These are phyloP conservation scores for Gracilariopsis chorda DNA, from an alignment of 23 red algal species.

Conservation along the genomic window DNA sequence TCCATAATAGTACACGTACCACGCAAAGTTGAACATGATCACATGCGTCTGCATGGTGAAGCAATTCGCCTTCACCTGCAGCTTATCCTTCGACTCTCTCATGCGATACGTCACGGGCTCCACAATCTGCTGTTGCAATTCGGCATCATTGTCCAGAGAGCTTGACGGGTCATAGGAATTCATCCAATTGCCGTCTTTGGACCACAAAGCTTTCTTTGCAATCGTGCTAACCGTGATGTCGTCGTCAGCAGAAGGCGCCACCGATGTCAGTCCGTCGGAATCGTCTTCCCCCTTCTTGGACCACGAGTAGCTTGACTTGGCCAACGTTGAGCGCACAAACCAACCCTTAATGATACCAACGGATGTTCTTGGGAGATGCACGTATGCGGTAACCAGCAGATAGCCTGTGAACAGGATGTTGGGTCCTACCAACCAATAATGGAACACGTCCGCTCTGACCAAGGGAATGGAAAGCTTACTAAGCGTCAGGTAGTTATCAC, in stretches of 20 bases:
- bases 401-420: slow-evolving; percentile 46
- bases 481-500: not conserved
- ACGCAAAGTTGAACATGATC: slow-evolving; percentile 85
- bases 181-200: not conserved
- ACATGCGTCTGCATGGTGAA: slow-evolving; percentile 85
- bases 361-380: slow-evolving; percentile 58
- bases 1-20: slow-evolving; percentile 75
- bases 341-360: slow-evolving; percentile 58
- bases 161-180: slow-evolving; percentile 1
- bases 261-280: not conserved
- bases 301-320: slow-evolving; percentile 16
- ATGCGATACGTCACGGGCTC: slow-evolving; percentile 70
- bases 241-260: not conserved
- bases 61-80: slow-evolving; percentile 66
- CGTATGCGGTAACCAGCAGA: slow-evolving; percentile 41
- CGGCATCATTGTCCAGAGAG: slow-evolving; percentile 59
- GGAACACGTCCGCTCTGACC: not conserved
- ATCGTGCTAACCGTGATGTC: not conserved
- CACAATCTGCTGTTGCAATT: slow-evolving; percentile 50
- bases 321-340: slow-evolving; percentile 23
- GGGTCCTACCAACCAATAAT: slow-evolving; percentile 6
- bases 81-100: slow-evolving; percentile 40
- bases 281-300: not conserved
- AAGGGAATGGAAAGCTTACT: not conserved
- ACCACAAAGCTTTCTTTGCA: not conserved